These are phyloP conservation scores for Wickerhamiella vanderwaltii DNA, from an alignment of 805 yeast genomes.

Conservation along the genomic window DNA sequence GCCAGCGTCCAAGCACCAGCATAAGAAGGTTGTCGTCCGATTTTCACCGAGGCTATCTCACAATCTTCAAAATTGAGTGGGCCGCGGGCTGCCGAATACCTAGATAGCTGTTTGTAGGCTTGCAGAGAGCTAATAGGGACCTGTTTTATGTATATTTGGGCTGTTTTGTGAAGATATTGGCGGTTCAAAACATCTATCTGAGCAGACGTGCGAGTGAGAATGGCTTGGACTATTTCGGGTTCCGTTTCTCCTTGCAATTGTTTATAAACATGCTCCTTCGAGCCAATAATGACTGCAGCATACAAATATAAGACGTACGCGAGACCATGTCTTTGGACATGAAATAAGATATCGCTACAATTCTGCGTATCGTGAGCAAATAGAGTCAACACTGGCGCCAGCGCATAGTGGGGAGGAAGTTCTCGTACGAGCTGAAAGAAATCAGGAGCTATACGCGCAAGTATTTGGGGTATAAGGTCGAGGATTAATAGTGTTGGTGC, in stretches of 20 bases:
- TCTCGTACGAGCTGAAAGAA: conserved; percentile 23
- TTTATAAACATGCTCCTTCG: conserved; percentile 26
- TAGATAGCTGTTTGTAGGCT: conserved; percentile 23
- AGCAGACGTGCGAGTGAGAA: conserved; percentile 25
- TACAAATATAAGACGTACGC: conserved; percentile 48
- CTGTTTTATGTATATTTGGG: conserved; percentile 16
- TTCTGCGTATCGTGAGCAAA: conserved; percentile 58
- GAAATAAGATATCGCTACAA: conserved; percentile 45
- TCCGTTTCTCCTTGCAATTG: conserved; percentile 26
- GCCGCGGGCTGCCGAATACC: conserved; percentile 26
- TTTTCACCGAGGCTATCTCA: not conserved
- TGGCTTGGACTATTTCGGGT: conserved; percentile 34
- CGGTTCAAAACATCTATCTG: conserved; percentile 15
- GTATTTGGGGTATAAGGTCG: conserved; percentile 49
- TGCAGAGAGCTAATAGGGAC: conserved; percentile 17
- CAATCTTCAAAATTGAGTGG: not conserved
- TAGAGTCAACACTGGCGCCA: conserved; percentile 67
- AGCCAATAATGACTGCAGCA: conserved; percentile 32
- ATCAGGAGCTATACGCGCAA: conserved; percentile 39
- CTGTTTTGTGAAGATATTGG: conserved; percentile 17
- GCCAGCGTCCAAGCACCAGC: not conserved
- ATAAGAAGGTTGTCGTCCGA: not conserved
- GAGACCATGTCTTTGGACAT: conserved; percentile 46
- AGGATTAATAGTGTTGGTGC: conserved; percentile 56
- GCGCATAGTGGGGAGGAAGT: conserved; percentile 51